These are phyloP conservation scores for Mercurialis annua DNA, from an alignment of 345 rosid genomes.

Conservation along the genomic window DNA sequence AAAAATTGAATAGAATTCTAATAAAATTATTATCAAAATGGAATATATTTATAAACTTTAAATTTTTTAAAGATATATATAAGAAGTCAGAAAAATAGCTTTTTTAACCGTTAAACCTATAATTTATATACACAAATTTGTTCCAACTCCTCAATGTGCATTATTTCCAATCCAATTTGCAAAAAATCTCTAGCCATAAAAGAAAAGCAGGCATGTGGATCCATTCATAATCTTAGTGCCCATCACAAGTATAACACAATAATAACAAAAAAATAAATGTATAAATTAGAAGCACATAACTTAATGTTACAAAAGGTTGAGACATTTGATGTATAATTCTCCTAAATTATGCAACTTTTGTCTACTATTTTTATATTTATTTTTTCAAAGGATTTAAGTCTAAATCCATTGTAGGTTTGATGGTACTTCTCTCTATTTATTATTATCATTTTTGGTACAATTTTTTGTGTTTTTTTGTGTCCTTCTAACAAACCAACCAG, in stretches of 20 bases:
- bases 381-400: constrained; percentile 8
- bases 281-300: constrained; percentile 13
- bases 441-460: neutral
- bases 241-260: constrained; percentile 3
- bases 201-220: constrained; percentile 18
- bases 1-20: too few relatives aligned
- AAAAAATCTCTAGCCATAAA: neutral
- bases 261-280: constrained; percentile 3
- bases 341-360: neutral
- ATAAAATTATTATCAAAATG: too few relatives aligned
- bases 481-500: neutral
- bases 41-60: too few relatives aligned
- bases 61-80: too few relatives aligned
- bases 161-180: neutral
- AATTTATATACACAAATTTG: too few relatives aligned
- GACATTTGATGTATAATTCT: constrained; percentile 8
- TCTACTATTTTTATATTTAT: neutral
- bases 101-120: too few relatives aligned
- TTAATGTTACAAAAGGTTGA: constrained; percentile 6
- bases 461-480: neutral
- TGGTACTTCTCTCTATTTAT: neutral
- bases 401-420: constrained; percentile 23
- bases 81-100: too few relatives aligned
- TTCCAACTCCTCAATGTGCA: too few relatives aligned
- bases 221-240: constrained; percentile 13